These are phyloP conservation scores for Galerina sulciceps DNA, from an alignment of 768 basidiomycete genomes.

Conservation along the genomic window DNA sequence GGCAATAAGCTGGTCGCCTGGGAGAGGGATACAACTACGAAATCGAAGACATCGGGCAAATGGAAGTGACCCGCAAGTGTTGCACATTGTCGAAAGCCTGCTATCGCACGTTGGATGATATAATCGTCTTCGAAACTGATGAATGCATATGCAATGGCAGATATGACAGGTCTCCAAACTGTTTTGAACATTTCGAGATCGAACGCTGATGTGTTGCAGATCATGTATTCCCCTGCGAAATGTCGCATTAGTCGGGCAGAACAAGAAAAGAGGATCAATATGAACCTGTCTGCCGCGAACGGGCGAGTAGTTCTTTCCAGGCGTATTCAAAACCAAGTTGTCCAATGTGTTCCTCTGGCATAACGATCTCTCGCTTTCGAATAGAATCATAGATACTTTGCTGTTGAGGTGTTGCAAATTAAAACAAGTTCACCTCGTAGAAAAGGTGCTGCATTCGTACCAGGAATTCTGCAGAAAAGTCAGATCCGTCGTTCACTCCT, in stretches of 20 bases:
- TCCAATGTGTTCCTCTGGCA: slow-evolving; percentile 97
- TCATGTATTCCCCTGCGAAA: slow-evolving; percentile 64
- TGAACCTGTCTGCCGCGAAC: slow-evolving; percentile 79
- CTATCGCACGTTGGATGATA: slow-evolving; percentile 91
- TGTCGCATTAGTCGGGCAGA: not conserved
- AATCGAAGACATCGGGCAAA: slow-evolving; percentile 96
- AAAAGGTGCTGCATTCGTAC: slow-evolving; percentile 38
- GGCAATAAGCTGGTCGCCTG: slow-evolving; percentile 88
- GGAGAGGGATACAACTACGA: slow-evolving; percentile 90
- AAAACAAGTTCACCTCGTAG: not conserved
- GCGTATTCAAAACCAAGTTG: slow-evolving; percentile 98
- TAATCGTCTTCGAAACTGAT: slow-evolving; percentile 97
- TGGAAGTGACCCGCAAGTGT: slow-evolving; percentile 88
- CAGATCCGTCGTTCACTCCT: slow-evolving; percentile 84
- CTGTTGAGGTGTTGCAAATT: slow-evolving; percentile 41
- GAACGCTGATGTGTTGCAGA: slow-evolving; percentile 79
- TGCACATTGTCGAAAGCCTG: slow-evolving; percentile 97
- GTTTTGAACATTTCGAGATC: slow-evolving; percentile 93
- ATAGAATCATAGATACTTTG: slow-evolving; percentile 93
- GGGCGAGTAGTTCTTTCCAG: slow-evolving; percentile 92
- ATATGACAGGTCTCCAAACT: slow-evolving; percentile 92
- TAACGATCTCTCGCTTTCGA: slow-evolving; percentile 90
- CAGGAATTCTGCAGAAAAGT: slow-evolving; percentile 88
- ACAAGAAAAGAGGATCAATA: slow-evolving; percentile 15
- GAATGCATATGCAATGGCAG: slow-evolving; percentile 95